Conservation (phyloP, 2,329 filamentous ascomycete species). For the Iodosphaeria phyllophila region DNA sequence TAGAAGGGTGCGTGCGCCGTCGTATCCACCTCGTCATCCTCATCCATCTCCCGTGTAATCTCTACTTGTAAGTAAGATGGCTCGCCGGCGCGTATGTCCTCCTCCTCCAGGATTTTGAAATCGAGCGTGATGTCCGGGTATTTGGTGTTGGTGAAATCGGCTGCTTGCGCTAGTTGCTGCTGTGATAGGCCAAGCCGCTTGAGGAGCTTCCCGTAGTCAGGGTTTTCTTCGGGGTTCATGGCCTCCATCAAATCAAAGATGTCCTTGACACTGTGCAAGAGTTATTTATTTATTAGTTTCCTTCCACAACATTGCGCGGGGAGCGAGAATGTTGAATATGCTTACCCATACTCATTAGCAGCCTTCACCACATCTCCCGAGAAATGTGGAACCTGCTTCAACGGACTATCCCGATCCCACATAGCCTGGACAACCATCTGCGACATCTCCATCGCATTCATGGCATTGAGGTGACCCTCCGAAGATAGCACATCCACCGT, state of each 20-base stretch:
- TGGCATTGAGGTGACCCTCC: conserved; percentile 89
- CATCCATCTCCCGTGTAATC: conserved; percentile 68
- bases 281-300: no score
- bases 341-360: conserved; percentile 60
- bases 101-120: conserved; percentile 67
- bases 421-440: conserved; percentile 98
- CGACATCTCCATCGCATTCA: conserved; percentile 97
- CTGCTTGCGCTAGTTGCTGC: conserved; percentile 71
- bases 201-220: conserved; percentile 60
- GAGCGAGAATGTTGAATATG: no score
- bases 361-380: conserved; percentile 65
- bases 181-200: conserved; percentile 64
- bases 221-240: conserved; percentile 90
- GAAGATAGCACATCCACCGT: conserved; percentile 91
- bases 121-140: conserved; percentile 91
- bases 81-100: conserved; percentile 61
- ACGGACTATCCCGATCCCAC: conserved; percentile 94
- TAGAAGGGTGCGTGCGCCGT: conserved; percentile 93
- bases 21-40: conserved; percentile 53
- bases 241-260: conserved; percentile 97
- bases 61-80: conserved; percentile 70
- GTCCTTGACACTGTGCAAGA: conserved; percentile 57
- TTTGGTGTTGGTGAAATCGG: conserved; percentile 85
- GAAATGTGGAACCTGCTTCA: conserved; percentile 97
- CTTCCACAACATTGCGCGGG: no score